These are phyloP conservation scores for Physcomitrellopsis africana DNA, from an alignment of 225 moss, liverwort and hornwort genomes.

Conservation along the genomic window DNA sequence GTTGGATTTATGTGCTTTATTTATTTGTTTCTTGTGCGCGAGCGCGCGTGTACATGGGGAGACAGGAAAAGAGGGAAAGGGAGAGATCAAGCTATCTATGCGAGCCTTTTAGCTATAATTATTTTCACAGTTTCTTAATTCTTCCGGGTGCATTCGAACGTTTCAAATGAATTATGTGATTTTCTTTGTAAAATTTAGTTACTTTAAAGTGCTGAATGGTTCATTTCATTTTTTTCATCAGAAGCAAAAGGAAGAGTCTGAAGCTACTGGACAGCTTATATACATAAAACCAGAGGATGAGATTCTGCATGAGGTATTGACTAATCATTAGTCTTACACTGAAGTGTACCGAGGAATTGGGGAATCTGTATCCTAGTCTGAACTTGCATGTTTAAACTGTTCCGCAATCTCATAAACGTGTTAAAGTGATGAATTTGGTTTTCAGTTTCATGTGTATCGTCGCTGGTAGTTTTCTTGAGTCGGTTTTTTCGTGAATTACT, in stretches of 20 bases:
- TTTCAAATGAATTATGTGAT: too few relatives aligned
- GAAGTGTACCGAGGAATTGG: slow-evolving; percentile 1
- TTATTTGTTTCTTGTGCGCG: neutral
- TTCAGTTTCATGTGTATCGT: neutral
- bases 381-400: neutral
- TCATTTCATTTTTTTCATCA: slow-evolving; percentile 12
- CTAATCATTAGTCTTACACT: neutral
- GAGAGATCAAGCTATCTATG: too few relatives aligned
- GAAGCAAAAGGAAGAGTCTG: slow-evolving; percentile 47
- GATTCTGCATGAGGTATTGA: slow-evolving; percentile 76
- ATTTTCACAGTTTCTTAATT: too few relatives aligned
- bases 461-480: slow-evolving; percentile 15
- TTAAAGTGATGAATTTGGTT: slow-evolving; percentile 11
- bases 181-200: too few relatives aligned
- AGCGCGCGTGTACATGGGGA: too few relatives aligned
- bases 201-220: neutral
- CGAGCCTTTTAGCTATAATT: too few relatives aligned
- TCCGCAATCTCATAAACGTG: slow-evolving; percentile 1
- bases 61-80: too few relatives aligned
- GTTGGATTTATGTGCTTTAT: slow-evolving; percentile 4
- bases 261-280: slow-evolving; percentile 46
- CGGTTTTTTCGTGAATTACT: neutral
- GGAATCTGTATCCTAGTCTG: slow-evolving; percentile 1
- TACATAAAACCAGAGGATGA: slow-evolving; percentile 93
- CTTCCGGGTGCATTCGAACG: too few relatives aligned